Percentiles rank a stretch among this genome's conserved stretches.
These are phyloP conservation scores for Thalassiosira mediterranea DNA, from an alignment of 352 stramenopile genomes.

Conservation along the genomic window DNA sequence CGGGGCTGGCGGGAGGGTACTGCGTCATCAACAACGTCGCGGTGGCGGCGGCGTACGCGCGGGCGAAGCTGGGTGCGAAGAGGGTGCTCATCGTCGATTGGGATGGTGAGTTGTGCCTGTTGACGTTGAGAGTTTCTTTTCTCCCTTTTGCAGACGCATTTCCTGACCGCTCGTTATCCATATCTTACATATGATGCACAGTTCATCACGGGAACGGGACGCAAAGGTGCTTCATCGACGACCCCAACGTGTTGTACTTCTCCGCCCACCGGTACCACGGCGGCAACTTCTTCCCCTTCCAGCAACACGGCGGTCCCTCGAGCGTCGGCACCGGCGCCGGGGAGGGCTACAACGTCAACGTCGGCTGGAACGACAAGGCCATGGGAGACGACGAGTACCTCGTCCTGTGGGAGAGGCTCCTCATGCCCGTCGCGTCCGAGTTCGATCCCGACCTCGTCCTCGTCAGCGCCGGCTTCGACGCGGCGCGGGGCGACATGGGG, in stretches of 20 bases:
- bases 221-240: conserved; percentile 85
- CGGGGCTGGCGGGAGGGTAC: conserved; percentile 61
- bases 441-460: conserved; percentile 88
- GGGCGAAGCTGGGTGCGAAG: conserved; percentile 77
- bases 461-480: conserved; percentile 93
- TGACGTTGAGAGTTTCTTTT: conserved; percentile 3
- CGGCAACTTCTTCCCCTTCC: conserved; percentile 84
- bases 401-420: conserved; percentile 72
- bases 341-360: conserved; percentile 82
- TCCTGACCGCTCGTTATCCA: conserved; percentile 49
- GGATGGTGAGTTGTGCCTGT: conserved; percentile 35
- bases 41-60: conserved; percentile 79
- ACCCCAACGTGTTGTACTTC: conserved; percentile 83
- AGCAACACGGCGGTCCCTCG: conserved; percentile 55
- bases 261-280: conserved; percentile 76
- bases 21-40: conserved; percentile 75
- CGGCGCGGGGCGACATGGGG: conserved; percentile 83
- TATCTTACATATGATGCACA: conserved; percentile 13
- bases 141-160: conserved; percentile 5
- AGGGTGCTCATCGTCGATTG: conserved; percentile 73
- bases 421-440: conserved; percentile 85
- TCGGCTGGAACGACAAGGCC: conserved; percentile 77
- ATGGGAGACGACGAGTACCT: conserved; percentile 84
- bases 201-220: conserved; percentile 88
- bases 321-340: conserved; percentile 68